phyloP scores from a whole-genome alignment of 2,329 filamentous ascomycete genomes.

The Alternaria burnsii region DNA sequence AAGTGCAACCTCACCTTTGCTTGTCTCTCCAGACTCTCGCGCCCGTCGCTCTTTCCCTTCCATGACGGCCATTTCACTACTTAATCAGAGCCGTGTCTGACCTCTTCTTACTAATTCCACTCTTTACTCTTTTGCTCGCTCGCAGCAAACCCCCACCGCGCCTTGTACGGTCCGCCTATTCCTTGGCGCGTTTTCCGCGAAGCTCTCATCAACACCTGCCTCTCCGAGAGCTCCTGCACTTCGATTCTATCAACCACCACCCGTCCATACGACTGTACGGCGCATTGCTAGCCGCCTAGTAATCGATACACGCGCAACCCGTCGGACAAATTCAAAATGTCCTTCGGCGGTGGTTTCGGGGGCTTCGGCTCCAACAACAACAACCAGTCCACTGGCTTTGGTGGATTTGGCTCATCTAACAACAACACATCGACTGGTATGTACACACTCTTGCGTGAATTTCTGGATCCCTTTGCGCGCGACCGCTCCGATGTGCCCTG shows the following conservation, averaged over 20 bases:
- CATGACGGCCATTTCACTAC: slow-evolving; percentile 42
- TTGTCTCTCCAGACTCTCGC: slow-evolving; percentile 24
- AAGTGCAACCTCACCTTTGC: slow-evolving; percentile 27
- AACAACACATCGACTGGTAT: slow-evolving; percentile 60
- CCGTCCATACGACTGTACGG: slow-evolving; percentile 26
- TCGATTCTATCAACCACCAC: slow-evolving; percentile 27
- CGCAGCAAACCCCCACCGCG: slow-evolving; percentile 29
- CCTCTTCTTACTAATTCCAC: slow-evolving; percentile 26
- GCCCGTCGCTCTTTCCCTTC: slow-evolving; percentile 35
- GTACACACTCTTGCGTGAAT: slow-evolving; percentile 45
- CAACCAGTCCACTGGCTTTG: slow-evolving; percentile 45
- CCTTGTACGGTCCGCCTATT: slow-evolving; percentile 22
- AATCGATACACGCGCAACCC: slow-evolving; percentile 31
- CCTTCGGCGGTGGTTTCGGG: slow-evolving; percentile 61
- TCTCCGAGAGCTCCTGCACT: slow-evolving; percentile 27
- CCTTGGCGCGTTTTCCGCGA: slow-evolving; percentile 48
- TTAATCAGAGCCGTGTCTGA: slow-evolving; percentile 42
- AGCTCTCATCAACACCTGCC: slow-evolving; percentile 33
- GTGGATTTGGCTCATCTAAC: slow-evolving; percentile 54
- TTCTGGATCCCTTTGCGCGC: slow-evolving; percentile 27
- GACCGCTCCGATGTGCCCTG: slow-evolving; percentile 41
- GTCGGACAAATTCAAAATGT: slow-evolving; percentile 42
- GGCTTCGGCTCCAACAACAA: slow-evolving; percentile 57
- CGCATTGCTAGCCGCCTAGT: slow-evolving; percentile 31
- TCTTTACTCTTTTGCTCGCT: slow-evolving; percentile 26